Base-by-base conservation (phyloP, 1,284 basidiomycete genomes). In the Psilocybe mexicana region DNA sequence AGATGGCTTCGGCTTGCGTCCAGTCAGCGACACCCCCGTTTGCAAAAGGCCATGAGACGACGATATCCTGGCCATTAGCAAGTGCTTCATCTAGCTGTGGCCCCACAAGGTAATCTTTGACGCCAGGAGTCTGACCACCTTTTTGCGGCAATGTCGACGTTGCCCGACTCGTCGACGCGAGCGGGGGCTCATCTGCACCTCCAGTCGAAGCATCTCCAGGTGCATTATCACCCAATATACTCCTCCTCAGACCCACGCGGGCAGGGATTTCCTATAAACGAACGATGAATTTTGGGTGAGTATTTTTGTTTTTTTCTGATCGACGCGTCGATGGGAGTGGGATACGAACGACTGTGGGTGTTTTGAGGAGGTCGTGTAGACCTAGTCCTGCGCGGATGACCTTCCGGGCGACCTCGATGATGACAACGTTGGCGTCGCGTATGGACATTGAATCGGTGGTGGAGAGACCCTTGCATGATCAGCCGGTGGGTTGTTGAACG, bases 1-100 rank as follows among this genome's bases (percentile, higher is more conserved):
- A 93, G 43, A 98, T 77, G 4, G 92, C 95, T 70, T 96, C 94
- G 43, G 93, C 88, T 63, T 95, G 95, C n/a, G 82, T 83, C 88
- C 92, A 98, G 70, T 98, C 92, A 43, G 75, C 77, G 47, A 95
- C 79, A 63, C 84, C 81, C 5, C 87, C 90, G 30, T 89, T 83
- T 57, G 84, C 82, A 68, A 98, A 94, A 0, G 96, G 94, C 90
- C 91, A 95, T 43, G 85, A 90, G 23, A 95, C 72, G 23, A 85
- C 76, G 23, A 95, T 72, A 48, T 90, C 86, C 56, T 91, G 87
- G 14, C 85, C 88, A 10, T 85, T 79, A 6, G 81, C 83, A 40
- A 93, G 74, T 0, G 92, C 93, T 61, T 93, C 89, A 62, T 92
- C 89, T 7, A 97, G 81, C 58, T 87, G 86, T 1, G 84, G 69